A percentile compares a stretch with the other conserved stretches of the same genome.
phyloP scores from a whole-genome alignment of 2,329 filamentous ascomycete species.

The Aspergillus felis region DNA sequence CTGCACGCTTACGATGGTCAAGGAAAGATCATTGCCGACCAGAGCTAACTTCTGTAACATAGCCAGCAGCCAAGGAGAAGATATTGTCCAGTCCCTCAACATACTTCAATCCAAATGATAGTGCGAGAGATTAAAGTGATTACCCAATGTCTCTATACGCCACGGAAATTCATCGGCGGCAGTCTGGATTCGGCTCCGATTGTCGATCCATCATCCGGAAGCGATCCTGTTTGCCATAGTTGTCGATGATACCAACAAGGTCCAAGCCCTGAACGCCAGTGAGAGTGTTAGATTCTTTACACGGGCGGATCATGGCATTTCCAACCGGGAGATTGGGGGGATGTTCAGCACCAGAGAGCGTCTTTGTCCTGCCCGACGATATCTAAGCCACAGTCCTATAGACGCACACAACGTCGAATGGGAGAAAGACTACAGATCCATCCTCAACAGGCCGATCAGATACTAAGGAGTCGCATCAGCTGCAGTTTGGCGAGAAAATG shows the following conservation, averaged over 20 bases:
- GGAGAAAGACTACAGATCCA: conserved; percentile 56
- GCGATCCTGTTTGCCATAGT: conserved; percentile 13
- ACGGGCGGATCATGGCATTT: conserved; percentile 51
- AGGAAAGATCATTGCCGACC: too few relatives aligned
- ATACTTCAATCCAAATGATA: conserved; percentile 10
- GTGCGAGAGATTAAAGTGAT: conserved; percentile 1
- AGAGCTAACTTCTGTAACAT: not conserved
- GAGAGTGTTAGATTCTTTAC: conserved; percentile 61
- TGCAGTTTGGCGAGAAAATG: conserved; percentile 58
- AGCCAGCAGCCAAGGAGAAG: conserved; percentile 13
- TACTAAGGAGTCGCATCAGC: conserved; percentile 59
- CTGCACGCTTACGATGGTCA: too few relatives aligned
- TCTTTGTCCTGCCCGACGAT: conserved; percentile 51
- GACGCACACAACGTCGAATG: conserved; percentile 56
- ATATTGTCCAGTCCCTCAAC: conserved; percentile 17
- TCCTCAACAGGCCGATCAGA: conserved; percentile 56
- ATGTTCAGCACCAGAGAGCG: conserved; percentile 51
- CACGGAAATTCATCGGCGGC: not conserved
- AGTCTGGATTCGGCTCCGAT: not conserved
- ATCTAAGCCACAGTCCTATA: conserved; percentile 51
- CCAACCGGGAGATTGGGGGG: conserved; percentile 46
- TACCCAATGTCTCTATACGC: not conserved
- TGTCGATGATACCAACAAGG: conserved; percentile 15
- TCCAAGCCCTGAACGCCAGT: conserved; percentile 40
- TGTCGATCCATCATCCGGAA: not conserved